Percentiles rank a stretch among this genome's conserved stretches.
These are phyloP conservation scores for Phytomonas serpens DNA, from an alignment of 208 protist genomes.

Conservation along the genomic window DNA sequence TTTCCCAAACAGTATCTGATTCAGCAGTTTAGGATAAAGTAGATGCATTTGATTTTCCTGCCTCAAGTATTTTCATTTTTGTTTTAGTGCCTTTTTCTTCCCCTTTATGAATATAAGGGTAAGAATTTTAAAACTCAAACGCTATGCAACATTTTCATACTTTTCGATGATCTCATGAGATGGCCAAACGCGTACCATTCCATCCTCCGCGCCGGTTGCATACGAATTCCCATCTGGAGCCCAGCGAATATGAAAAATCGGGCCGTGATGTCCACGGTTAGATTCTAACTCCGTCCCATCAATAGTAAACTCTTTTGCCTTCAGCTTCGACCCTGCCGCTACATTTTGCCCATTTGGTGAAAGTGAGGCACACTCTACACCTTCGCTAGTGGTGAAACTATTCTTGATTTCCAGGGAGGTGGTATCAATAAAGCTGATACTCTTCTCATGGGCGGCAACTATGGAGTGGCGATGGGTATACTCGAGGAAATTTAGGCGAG, in stretches of 20 bases:
- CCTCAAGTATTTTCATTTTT: neutral
- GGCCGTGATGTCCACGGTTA: conserved; percentile 88
- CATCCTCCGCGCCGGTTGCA: conserved; percentile 85
- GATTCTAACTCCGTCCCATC: conserved; percentile 77
- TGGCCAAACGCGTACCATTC: conserved; percentile 90
- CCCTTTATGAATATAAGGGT: neutral
- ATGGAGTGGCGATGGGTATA: conserved; percentile 80
- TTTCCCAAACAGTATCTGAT: neutral
- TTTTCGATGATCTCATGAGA: conserved; percentile 80
- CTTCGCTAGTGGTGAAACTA: conserved; percentile 70
- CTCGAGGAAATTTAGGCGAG: conserved; percentile 81
- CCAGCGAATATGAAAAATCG: conserved; percentile 88
- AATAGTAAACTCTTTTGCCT: conserved; percentile 87
- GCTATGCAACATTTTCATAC: conserved; percentile 46
- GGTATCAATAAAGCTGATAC: conserved; percentile 83
- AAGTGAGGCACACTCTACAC: conserved; percentile 81
- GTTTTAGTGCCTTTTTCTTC: neutral
- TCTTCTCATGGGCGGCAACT: conserved; percentile 81
- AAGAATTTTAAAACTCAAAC: neutral
- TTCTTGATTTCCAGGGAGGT: conserved; percentile 67
- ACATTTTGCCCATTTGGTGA: conserved; percentile 79
- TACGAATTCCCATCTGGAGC: conserved; percentile 82
- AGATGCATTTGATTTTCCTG: conserved; percentile 5
- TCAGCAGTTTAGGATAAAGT: neutral
- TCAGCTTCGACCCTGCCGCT: conserved; percentile 80